phyloP scores from a whole-genome alignment of 768 basidiomycete species.

The Boletus reticuloceps region DNA sequence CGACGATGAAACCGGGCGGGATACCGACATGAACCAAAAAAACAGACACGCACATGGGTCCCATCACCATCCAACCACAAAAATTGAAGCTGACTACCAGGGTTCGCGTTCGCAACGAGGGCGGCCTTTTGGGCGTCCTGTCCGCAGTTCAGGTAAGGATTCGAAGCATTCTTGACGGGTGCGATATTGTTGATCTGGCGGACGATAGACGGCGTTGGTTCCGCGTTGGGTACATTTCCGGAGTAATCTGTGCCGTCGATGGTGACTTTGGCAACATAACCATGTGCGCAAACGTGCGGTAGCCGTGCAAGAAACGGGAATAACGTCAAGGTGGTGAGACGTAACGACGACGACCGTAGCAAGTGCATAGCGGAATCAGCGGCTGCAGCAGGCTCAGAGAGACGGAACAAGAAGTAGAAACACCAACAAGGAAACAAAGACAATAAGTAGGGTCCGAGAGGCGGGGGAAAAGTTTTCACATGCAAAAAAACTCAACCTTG shows the following conservation, averaged over 20 bases:
- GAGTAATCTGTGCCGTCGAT: constrained; percentile 44
- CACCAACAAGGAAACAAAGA: too few species aligned
- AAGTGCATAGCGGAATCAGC: constrained; percentile 6
- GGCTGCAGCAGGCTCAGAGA: too few species aligned
- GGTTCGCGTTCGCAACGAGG: constrained; percentile 53
- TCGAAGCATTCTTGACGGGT: constrained; percentile 57
- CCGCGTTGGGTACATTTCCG: constrained; percentile 43
- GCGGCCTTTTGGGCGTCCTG: constrained; percentile 47
- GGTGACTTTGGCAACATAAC: constrained; percentile 40
- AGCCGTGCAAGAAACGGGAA: constrained; percentile 10
- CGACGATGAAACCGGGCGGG: background rate
- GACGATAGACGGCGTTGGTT: constrained; percentile 39
- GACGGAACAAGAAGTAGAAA: too few species aligned
- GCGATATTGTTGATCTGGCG: constrained; percentile 42
- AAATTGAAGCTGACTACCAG: constrained; percentile 54
- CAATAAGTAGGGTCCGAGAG: too few species aligned
- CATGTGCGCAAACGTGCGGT: constrained; percentile 38
- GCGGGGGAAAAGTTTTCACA: too few species aligned
- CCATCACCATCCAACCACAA: constrained; percentile 51
- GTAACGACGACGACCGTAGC: background rate
- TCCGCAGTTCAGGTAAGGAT: constrained; percentile 61
- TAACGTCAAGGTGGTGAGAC: background rate
- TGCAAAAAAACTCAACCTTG: too few species aligned
- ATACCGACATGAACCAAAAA: background rate
- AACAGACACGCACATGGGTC: constrained; percentile 29